These are phyloP conservation scores for Theobroma cacao DNA, from an alignment of 345 rosid genomes.

Conservation along the genomic window DNA sequence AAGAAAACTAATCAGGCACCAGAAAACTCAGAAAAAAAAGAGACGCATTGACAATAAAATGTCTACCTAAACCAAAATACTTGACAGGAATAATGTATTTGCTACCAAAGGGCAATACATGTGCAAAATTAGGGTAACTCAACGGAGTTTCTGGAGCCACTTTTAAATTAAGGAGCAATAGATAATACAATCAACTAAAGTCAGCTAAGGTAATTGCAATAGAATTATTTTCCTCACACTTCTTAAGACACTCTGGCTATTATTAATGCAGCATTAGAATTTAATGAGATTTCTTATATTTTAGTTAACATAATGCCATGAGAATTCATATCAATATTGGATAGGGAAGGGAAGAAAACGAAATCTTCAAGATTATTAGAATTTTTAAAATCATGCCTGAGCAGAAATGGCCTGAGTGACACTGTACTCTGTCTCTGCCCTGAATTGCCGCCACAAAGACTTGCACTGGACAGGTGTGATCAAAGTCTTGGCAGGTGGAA, in stretches of 20 bases:
- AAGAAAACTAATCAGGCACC: conserved; percentile 2
- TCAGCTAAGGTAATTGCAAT: neutral
- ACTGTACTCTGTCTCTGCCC: conserved; percentile 84
- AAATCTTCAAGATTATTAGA: neutral
- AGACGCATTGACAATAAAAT: neutral
- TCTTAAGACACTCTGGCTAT: neutral
- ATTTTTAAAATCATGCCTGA: conserved; percentile 52
- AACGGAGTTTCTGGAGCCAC: neutral
- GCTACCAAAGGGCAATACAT: neutral
- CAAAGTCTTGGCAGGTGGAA: conserved; percentile 74
- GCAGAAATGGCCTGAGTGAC: conserved; percentile 99
- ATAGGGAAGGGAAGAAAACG: neutral
- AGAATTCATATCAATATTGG: neutral
- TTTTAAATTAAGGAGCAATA: neutral
- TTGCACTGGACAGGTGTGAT: conserved; percentile 98
- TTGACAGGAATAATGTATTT: neutral
- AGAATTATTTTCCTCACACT: neutral
- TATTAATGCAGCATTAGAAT: neutral
- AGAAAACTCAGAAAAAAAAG: neutral
- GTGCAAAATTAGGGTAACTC: neutral
- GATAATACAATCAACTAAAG: neutral
- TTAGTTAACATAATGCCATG: neutral
- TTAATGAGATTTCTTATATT: neutral
- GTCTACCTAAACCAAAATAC: neutral
- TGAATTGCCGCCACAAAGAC: conserved; percentile 96